Evolutionary conservation across 1,139 yeast species (phyloP), one percentile per base, ranked within the genome.

Genomic region (Candida dubliniensis): DNA sequence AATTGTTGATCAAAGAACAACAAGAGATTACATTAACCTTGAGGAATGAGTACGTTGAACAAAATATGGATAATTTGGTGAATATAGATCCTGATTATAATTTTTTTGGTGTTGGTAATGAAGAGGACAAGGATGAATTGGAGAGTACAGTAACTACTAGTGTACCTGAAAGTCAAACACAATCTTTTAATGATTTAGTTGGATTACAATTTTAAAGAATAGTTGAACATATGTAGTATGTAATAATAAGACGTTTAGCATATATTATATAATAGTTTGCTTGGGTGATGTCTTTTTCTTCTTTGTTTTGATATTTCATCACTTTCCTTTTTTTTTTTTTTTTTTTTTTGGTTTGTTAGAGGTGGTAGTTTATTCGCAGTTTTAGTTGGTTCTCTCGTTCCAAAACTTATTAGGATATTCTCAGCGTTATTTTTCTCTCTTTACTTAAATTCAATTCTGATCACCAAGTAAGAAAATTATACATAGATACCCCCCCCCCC

Each of bases 1-100:
- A 48, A 9, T 56, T 56, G 8, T 42, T 63, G 2, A 38, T 57
- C 2, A 43, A 48, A 10, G 66, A 63, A 40, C 67, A 63, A 38
- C 34, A 45, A 18, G 36, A 38, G 4, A 61, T 61, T 34, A 55
- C 59, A 2, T 35, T 41, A 26, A 40, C 43, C 11, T 47, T 61
- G 30, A 52, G 49, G 45, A 38, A 35, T 7, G 54, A 52, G 29
- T 52, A 51, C 37, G 52, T 50, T 13, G 26, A 33, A 13, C 49
- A 50, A 15, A 43, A 50, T n/a, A 43, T 48, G 4, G 43, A 48
- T 14, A 54, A 58, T 34, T 53, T 61, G 45, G 42, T 61, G n/a
- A 52, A 54, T 37, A 45, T 61, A 11, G 45, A 51, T 14, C 58
- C 59, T 3, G 50, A 54, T 9, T 61, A 53, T 36, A 42, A 46